Percentiles rank a stretch among this genome's conserved stretches.
phyloP scores from a whole-genome alignment of 371 early-diverging fungal genomes.

The Batrachochytrium dendrobatidis region DNA sequence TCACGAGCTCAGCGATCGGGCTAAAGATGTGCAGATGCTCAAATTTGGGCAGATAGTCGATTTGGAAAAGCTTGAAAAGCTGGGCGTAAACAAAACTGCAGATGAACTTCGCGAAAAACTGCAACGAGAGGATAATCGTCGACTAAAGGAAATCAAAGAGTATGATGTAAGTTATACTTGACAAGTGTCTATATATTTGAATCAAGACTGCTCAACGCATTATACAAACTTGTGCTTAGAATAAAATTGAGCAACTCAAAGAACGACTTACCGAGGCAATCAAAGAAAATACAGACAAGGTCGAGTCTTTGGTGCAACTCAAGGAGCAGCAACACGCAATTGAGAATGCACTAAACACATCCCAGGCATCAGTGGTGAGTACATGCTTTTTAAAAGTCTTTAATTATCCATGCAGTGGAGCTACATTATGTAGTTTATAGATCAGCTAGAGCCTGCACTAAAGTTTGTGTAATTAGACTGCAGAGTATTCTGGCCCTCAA shows the following conservation, averaged over 20 bases:
- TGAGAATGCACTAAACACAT: constrained; percentile 37
- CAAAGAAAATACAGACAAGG: constrained; percentile 36
- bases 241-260: constrained; percentile 24
- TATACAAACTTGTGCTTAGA: constrained; percentile 14
- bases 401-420: not conserved
- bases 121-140: constrained; percentile 35
- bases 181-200: not conserved
- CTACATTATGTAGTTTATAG: not conserved
- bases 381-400: not conserved
- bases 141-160: constrained; percentile 30
- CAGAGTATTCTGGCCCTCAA: constrained; percentile 39
- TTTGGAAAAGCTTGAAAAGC: constrained; percentile 45
- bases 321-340: constrained; percentile 31
- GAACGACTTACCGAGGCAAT: constrained; percentile 36
- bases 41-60: constrained; percentile 53
- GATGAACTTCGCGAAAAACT: constrained; percentile 47
- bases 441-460: not conserved
- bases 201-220: too few relatives aligned
- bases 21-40: constrained; percentile 50
- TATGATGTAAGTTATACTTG: constrained; percentile 27
- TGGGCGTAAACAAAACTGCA: constrained; percentile 46
- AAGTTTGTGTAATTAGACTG: constrained; percentile 17
- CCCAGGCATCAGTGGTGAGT: constrained; percentile 40
- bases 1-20: constrained; percentile 35
- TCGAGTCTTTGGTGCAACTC: constrained; percentile 35